Base-by-base conservation (phyloP, 345 rosid species). In the Pugionium dolabratum region DNA sequence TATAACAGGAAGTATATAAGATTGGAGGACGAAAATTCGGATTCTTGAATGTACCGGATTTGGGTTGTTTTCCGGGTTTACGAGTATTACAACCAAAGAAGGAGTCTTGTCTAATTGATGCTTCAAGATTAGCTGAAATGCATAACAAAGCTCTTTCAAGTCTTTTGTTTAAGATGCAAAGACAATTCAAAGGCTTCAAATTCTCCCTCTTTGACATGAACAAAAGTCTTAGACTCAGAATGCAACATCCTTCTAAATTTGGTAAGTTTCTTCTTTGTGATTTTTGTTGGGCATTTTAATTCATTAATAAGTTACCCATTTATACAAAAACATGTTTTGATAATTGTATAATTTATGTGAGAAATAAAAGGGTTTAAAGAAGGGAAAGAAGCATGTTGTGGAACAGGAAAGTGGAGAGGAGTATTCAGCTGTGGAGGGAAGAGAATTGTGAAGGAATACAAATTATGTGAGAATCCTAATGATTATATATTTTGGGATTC, bases 341-440 rank as follows among this genome's bases (percentile, higher is more conserved):
- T 7, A 25, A 2, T 7, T 3, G 9, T 37, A 9, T 40, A 2
- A 9, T 30, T 42, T 42, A 10, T 60, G 42, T 66, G 42, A 53
- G 26, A 35, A 29, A 8, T 7, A 37, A 33, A 11, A 89, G 97
- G 95, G 11, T 82, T 87, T 56, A 78, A 75, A 72, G 81, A 83
- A 70, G 98, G 85, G 10, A 70, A 75, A 42, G 68, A 53, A 48
- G 97, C 91, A 42, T 92, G 94, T 54, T 89, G 97, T 62, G 98
- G 98, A 28, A 74, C 79, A 30, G 97, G 96, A 47, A 37, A 36
- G 44, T 83, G 32, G 64, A 66, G 88, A 75, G 97, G 97, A 70
- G 80, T 80, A 4, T 75, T 59, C n/a, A 89, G 93, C 77, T 87
- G 97, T 60, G 95, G 98, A 62, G 93, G 93, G 43, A 85, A 75